phyloP scores from a whole-genome alignment of 805 yeast genomes.

The Monosporozyma solicola region DNA sequence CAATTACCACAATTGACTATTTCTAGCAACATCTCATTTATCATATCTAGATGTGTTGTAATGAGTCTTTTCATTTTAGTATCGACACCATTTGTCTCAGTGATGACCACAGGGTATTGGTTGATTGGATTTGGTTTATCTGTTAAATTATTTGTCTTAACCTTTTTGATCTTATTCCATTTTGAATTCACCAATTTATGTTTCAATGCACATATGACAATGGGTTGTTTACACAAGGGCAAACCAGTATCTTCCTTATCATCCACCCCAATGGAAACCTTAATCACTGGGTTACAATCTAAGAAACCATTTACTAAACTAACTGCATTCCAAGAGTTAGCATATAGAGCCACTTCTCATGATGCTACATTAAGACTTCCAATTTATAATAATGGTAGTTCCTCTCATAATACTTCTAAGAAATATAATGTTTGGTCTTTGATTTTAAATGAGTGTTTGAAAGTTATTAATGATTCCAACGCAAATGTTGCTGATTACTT shows the following conservation, averaged over 20 bases:
- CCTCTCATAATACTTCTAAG: not conserved
- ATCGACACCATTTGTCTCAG: constrained; percentile 18
- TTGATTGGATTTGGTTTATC: constrained; percentile 25
- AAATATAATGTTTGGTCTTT: constrained; percentile 42
- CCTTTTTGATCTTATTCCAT: constrained; percentile 30
- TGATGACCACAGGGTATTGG: constrained; percentile 34
- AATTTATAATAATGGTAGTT: constrained; percentile 38
- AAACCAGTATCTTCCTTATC: constrained; percentile 48
- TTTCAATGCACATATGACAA: constrained; percentile 55
- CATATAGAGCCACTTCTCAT: constrained; percentile 47
- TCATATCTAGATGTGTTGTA: constrained; percentile 30
- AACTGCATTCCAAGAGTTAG: constrained; percentile 71
- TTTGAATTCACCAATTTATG: constrained; percentile 53
- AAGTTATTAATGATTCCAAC: constrained; percentile 43
- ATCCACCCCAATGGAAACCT: constrained; percentile 52
- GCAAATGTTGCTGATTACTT: constrained; percentile 27
- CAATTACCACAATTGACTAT: constrained; percentile 33
- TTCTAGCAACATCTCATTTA: constrained; percentile 17
- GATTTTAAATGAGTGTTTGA: constrained; percentile 51
- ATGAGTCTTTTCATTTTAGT: constrained; percentile 16
- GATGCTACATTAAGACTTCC: constrained; percentile 41
- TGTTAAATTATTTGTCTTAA: constrained; percentile 28
- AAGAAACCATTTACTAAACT: constrained; percentile 41
- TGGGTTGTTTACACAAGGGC: constrained; percentile 64
- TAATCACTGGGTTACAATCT: constrained; percentile 55